These are phyloP conservation scores for Penicillium sp. DNA, from an alignment of 2,329 filamentous ascomycete species.

Conservation along the genomic window DNA sequence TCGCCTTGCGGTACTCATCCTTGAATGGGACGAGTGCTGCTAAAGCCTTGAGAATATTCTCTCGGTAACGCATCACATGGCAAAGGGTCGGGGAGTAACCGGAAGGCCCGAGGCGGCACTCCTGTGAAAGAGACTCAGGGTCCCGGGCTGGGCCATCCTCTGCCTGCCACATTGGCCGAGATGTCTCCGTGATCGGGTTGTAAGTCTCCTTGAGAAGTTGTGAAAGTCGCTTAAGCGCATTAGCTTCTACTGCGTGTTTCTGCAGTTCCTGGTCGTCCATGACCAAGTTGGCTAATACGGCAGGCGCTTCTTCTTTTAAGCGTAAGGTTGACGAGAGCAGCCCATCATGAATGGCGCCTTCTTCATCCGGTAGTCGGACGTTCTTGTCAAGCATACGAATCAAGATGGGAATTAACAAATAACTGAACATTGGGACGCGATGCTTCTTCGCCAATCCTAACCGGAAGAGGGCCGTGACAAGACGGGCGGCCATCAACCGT, in stretches of 20 bases:
- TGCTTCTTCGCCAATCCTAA: conserved; percentile 64
- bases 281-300: conserved; percentile 74
- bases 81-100: conserved; percentile 61
- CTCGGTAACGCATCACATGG: conserved; percentile 74
- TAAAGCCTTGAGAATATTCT: conserved; percentile 73
- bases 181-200: conserved; percentile 55
- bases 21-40: conserved; percentile 79
- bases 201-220: conserved; percentile 66
- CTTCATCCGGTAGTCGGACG: conserved; percentile 40
- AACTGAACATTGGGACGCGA: conserved; percentile 63
- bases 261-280: conserved; percentile 77
- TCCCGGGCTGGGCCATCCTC: conserved; percentile 28
- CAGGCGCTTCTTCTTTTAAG: conserved; percentile 69
- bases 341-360: conserved; percentile 41
- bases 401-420: conserved; percentile 69
- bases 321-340: conserved; percentile 48
- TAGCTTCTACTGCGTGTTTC: conserved; percentile 73
- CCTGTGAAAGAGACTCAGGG: conserved; percentile 29
- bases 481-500: conserved; percentile 66
- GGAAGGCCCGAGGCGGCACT: conserved; percentile 57
- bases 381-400: conserved; percentile 64
- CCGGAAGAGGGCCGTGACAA: conserved; percentile 69
- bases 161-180: conserved; percentile 57
- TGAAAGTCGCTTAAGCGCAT: conserved; percentile 61
- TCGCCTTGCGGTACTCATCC: conserved; percentile 77